These are phyloP conservation scores for Oryza meridionalis DNA, from an alignment of 176 grass and related monocot genomes.

Conservation along the genomic window DNA sequence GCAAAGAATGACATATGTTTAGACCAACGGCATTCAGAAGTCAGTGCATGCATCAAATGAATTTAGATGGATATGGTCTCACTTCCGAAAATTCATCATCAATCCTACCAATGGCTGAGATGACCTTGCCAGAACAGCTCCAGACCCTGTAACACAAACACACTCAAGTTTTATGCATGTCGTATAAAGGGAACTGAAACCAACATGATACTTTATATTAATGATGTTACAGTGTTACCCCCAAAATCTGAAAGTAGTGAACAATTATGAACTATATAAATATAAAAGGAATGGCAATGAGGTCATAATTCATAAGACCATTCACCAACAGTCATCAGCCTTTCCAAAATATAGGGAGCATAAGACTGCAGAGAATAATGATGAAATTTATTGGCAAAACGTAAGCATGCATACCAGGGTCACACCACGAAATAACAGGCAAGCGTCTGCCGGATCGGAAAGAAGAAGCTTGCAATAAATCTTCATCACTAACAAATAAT, in stretches of 20 bases:
- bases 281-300: not conserved
- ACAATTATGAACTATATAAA: constrained; percentile 18
- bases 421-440: constrained; percentile 95
- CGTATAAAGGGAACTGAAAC: constrained; percentile 25
- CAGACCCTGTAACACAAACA: constrained; percentile 56
- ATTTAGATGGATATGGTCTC: constrained; percentile 52
- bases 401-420: constrained; percentile 56
- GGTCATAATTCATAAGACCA: constrained; percentile 10
- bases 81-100: constrained; percentile 96
- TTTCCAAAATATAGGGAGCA: constrained; percentile 3
- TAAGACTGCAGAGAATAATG: not conserved
- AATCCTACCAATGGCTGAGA: constrained; percentile 96
- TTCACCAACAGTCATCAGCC: constrained; percentile 2
- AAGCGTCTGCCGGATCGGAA: constrained; percentile 85
- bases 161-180: constrained; percentile 21
- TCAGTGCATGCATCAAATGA: constrained; percentile 28
- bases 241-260: constrained; percentile 20
- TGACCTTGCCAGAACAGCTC: constrained; percentile 97
- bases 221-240: not conserved
- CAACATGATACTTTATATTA: not conserved
- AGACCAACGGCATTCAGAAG: constrained; percentile 28
- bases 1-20: constrained; percentile 46
- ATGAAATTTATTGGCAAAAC: not conserved
- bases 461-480: constrained; percentile 83
- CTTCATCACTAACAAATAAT: constrained; percentile 74